Evolutionary conservation across 192 early-diverging fungal species (phyloP), one percentile per base, ranked within the genome.

Genomic region (Umbelopsis vinacea): DNA sequence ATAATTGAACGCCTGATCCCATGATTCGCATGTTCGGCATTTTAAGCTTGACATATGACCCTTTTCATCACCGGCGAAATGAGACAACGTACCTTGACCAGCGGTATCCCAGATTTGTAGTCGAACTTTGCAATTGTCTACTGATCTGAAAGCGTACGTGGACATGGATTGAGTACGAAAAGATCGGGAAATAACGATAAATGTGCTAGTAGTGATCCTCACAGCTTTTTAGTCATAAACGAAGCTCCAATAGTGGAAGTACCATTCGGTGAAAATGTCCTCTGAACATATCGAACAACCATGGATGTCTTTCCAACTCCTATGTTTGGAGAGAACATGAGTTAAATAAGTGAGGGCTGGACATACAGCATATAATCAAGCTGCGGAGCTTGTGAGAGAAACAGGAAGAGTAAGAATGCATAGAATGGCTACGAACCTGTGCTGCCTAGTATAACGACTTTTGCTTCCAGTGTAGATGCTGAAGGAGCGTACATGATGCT

Each of bases 101-200:
- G 96, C 93, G 11, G 96, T 97, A 78, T 98, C 96, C 97, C 91
- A 93, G 63, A 92, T 91, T 78, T 92, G 91, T 38, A 92, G 84
- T 52, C 90, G 79, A 76, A 90, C 89, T 81, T 90, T 90, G 79
- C 89, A 92, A 60, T 88, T 87, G 66, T 92, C 91, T 19, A 91
- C 83, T 55, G 82, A 78, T 46, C 87, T 89, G 68, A 46, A 76
- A 67, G 54, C n/a, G 54, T 70, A 9, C 74, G 9, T 37, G 26
- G 47, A 70, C n/a, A 53, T 50, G 21, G 46, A 70, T 70, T 47
- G 14, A 46, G 57, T 11, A 38, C 21, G 43, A 73, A 43, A 24
- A 43, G 40, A 46, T 10, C 15, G 11, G 35, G 29, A 69, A 72
- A 57, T 52, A 29, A 29, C 29, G 29, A 29, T 29, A 2, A 29